phyloP scores from a whole-genome alignment of 441 rosid species.

The Dalechampia spathulata region DNA sequence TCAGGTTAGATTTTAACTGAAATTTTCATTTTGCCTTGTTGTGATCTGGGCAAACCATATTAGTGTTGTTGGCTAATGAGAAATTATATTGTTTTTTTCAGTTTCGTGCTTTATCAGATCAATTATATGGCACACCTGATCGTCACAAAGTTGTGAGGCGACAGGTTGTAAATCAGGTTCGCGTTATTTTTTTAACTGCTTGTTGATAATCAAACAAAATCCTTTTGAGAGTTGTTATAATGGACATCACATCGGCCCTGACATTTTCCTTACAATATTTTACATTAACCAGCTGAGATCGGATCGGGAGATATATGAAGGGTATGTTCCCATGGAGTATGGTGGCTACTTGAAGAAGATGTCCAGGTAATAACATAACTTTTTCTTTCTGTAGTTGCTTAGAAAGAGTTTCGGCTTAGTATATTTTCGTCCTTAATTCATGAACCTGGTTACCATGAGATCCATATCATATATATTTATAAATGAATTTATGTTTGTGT shows the following conservation, averaged over 20 bases:
- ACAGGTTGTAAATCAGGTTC: constrained; percentile 69
- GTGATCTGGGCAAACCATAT: neutral
- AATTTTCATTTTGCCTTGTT: neutral
- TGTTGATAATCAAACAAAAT: neutral
- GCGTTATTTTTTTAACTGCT: constrained; percentile 8
- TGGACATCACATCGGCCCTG: neutral
- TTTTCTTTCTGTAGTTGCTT: neutral
- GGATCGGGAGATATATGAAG: constrained; percentile 53
- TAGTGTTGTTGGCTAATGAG: neutral
- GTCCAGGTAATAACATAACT: constrained; percentile 38
- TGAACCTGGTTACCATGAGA: too few relatives aligned
- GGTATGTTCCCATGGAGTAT: constrained; percentile 83
- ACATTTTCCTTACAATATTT: constrained; percentile 11
- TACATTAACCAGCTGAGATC: constrained; percentile 47
- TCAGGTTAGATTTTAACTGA: constrained; percentile 28
- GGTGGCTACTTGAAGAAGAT: constrained; percentile 61
- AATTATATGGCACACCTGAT: constrained; percentile 57
- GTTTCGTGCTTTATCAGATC: constrained; percentile 90
- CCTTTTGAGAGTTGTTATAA: neutral
- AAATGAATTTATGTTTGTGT: too few relatives aligned
- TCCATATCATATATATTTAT: too few relatives aligned
- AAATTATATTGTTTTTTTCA: constrained; percentile 21
- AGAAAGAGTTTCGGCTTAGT: neutral
- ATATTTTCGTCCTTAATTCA: too few relatives aligned
- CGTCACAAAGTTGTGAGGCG: constrained; percentile 59